These are phyloP conservation scores for Oropetium thomaeum DNA, from an alignment of 176 grass and related monocot genomes.

Conservation along the genomic window DNA sequence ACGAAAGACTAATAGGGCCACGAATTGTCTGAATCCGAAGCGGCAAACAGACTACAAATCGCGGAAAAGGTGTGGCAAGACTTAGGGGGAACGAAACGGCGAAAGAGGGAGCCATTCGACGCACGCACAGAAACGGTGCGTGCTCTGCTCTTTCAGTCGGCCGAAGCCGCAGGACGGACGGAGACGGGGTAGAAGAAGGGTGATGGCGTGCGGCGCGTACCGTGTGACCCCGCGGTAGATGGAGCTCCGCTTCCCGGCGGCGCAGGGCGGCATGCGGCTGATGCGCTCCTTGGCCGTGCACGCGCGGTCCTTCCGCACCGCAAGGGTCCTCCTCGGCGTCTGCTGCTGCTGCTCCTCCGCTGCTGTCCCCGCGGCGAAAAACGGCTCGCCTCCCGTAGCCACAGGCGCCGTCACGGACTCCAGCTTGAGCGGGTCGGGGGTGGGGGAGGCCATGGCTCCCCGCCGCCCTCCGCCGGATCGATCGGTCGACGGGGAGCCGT, in stretches of 20 bases:
- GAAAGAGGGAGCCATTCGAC: not conserved
- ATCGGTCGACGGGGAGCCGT: not conserved
- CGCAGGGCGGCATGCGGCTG: slow-evolving; percentile 97
- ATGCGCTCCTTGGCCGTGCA: slow-evolving; percentile 99
- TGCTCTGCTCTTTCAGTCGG: too few relatives aligned
- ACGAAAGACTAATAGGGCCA: not conserved
- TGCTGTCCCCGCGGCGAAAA: not conserved
- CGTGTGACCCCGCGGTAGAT: slow-evolving; percentile 98
- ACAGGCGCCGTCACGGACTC: slow-evolving; percentile 42
- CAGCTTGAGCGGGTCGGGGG: slow-evolving; percentile 48
- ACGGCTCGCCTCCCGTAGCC: slow-evolving; percentile 28
- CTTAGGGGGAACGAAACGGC: not conserved
- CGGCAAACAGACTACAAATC: not conserved
- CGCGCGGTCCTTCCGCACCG: slow-evolving; percentile 74
- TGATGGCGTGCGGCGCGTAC: slow-evolving; percentile 21
- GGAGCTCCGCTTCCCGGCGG: slow-evolving; percentile 96
- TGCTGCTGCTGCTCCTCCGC: slow-evolving; percentile 11
- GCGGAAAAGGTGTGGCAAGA: not conserved
- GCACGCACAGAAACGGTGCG: not conserved
- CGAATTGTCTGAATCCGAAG: not conserved
- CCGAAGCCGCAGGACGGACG: not conserved
- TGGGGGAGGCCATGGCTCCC: slow-evolving; percentile 46
- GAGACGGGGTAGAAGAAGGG: not conserved
- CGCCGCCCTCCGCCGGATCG: slow-evolving; percentile 17
- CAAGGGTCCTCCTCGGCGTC: slow-evolving; percentile 47